A percentile compares a stretch with the other conserved stretches of the same genome.
Conservation (phyloP, 495 filamentous ascomycete genomes). For the Bacidia rubella region DNA sequence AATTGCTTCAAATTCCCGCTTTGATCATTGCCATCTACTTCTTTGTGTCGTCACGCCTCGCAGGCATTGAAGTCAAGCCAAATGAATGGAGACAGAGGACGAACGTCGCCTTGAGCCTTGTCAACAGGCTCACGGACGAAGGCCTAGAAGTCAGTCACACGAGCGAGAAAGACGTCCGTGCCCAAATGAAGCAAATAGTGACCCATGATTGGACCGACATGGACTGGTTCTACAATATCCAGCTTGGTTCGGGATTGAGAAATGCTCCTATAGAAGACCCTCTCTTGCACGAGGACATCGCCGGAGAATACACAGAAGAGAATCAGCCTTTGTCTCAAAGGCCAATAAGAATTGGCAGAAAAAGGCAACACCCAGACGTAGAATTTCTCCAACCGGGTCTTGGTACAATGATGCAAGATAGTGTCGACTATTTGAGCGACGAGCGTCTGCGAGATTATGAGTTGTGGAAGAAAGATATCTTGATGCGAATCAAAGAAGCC, state of each 20-base stretch:
- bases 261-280: conserved; percentile 3
- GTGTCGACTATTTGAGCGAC: conserved; percentile 67
- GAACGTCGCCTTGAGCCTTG: conserved; percentile 25
- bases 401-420: conserved; percentile 75
- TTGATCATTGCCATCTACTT: conserved; percentile 59
- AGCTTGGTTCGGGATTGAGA: conserved; percentile 24
- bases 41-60: conserved; percentile 36
- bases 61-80: conserved; percentile 24
- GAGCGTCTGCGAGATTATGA: conserved; percentile 51
- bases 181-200: conserved; percentile 43
- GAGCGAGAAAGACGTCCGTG: conserved; percentile 40
- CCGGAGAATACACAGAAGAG: conserved; percentile 9
- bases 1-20: conserved; percentile 29
- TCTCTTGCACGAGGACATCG: conserved; percentile 25
- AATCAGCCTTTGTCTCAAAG: background rate
- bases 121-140: conserved; percentile 28
- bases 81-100: conserved; percentile 29
- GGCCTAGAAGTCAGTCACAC: conserved; percentile 22
- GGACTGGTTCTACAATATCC: conserved; percentile 54
- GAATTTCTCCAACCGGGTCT: conserved; percentile 37
- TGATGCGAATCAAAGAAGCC: conserved; percentile 41
- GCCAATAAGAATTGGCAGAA: background rate
- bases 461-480: conserved; percentile 57
- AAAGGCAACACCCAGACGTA: conserved; percentile 8
- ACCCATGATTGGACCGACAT: conserved; percentile 48